A percentile compares a stretch with the other conserved stretches of the same genome.
Evolutionary conservation across 352 stramenopile species (phyloP).

Genomic region (Phytopythium kandeliae): DNA sequence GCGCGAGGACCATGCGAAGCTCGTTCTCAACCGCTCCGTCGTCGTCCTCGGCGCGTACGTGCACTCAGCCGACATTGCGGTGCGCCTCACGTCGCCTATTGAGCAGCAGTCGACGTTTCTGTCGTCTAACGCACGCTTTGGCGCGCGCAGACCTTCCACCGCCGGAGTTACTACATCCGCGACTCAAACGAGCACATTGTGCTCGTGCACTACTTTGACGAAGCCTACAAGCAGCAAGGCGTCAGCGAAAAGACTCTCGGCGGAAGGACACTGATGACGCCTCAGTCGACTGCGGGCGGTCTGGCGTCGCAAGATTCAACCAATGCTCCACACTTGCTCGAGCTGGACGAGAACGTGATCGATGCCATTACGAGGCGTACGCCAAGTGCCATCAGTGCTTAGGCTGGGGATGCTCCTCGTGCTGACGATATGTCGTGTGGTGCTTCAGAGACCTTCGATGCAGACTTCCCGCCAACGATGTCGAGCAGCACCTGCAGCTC

Average conservation of each 20-base stretch:
- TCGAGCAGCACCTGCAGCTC: neutral
- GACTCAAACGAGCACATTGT: slow-evolving; percentile 62
- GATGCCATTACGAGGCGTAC: slow-evolving; percentile 57
- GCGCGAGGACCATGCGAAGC: slow-evolving; percentile 77
- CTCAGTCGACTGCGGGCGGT: neutral
- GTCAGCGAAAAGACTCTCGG: too few relatives aligned
- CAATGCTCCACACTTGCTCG: neutral
- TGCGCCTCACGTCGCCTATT: too few relatives aligned
- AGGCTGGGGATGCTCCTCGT: neutral
- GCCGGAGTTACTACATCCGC: slow-evolving; percentile 75
- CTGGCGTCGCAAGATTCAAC: neutral
- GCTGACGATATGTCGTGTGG: neutral
- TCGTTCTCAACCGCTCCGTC: slow-evolving; percentile 78
- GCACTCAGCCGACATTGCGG: slow-evolving; percentile 65
- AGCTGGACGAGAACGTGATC: slow-evolving; percentile 21
- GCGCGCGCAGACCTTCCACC: slow-evolving; percentile 62
- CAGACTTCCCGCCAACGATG: neutral
- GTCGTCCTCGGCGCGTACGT: slow-evolving; percentile 82
- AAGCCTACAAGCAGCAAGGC: slow-evolving; percentile 40
- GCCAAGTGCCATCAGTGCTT: neutral
- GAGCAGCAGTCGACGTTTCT: too few relatives aligned
- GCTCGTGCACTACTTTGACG: slow-evolving; percentile 87
- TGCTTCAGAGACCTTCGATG: neutral
- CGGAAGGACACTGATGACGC: neutral
- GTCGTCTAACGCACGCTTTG: too few relatives aligned